These are phyloP conservation scores for Aspergillus haitiensis DNA, from an alignment of 495 filamentous ascomycete genomes.

Conservation along the genomic window DNA sequence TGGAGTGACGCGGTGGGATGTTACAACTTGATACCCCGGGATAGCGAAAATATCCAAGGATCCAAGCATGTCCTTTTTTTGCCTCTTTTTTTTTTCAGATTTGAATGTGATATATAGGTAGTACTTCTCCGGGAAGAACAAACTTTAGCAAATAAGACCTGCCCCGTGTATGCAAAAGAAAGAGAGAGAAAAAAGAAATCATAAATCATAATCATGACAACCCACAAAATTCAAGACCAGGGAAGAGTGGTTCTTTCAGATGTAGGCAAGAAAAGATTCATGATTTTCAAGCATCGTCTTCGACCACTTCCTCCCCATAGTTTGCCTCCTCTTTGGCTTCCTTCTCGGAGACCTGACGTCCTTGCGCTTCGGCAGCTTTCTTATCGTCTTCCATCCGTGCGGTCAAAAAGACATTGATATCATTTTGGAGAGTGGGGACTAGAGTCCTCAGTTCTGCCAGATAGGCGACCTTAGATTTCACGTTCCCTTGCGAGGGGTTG, in stretches of 20 bases:
- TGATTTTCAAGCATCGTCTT: slow-evolving; percentile 49
- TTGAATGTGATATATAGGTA: not conserved
- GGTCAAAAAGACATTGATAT: slow-evolving; percentile 82
- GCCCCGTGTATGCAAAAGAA: too few species aligned
- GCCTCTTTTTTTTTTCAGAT: not conserved
- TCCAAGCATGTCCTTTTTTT: slow-evolving; percentile 14
- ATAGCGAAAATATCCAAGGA: slow-evolving; percentile 29
- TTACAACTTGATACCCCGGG: slow-evolving; percentile 45
- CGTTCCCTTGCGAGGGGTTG: slow-evolving; percentile 30
- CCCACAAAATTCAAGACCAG: too few species aligned
- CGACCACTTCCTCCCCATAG: slow-evolving; percentile 76
- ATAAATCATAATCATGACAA: too few species aligned
- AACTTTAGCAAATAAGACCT: not conserved
- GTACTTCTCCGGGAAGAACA: not conserved
- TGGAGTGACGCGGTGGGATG: slow-evolving; percentile 27
- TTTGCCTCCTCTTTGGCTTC: slow-evolving; percentile 76
- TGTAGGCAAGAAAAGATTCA: not conserved
- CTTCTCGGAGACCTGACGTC: slow-evolving; percentile 52
- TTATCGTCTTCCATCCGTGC: slow-evolving; percentile 88
- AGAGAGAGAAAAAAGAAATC: too few species aligned
- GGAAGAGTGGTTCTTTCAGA: not conserved
- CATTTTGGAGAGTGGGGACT: slow-evolving; percentile 61
- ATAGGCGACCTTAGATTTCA: slow-evolving; percentile 62
- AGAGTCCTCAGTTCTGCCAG: slow-evolving; percentile 64
- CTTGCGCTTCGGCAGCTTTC: slow-evolving; percentile 40